Conservation (phyloP, 2,329 filamentous ascomycete species). For the Aspergillus pseudoviridinutans region DNA sequence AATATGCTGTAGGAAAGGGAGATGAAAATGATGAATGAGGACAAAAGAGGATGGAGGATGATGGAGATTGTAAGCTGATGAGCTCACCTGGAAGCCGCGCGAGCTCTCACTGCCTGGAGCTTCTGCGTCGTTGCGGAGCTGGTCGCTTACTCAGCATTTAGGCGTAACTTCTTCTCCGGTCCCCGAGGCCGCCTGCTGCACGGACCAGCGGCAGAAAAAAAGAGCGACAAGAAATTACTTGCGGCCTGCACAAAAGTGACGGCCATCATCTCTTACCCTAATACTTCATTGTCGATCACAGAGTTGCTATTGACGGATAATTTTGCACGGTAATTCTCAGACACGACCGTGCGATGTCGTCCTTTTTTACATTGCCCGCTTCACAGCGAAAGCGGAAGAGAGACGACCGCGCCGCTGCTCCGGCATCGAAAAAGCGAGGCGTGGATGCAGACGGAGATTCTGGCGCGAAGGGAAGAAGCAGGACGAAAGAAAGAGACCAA, state of each 20-base stretch:
- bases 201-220: conserved; percentile 36
- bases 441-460: conserved; percentile 32
- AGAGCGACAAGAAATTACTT: conserved; percentile 16
- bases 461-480: conserved; percentile 37
- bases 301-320: background rate
- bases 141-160: conserved; percentile 32
- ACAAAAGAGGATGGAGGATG: conserved; percentile 20
- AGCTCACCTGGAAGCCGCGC: conserved; percentile 22
- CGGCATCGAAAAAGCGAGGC: conserved; percentile 44
- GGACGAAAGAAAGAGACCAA: conserved; percentile 58
- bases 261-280: background rate
- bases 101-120: conserved; percentile 41
- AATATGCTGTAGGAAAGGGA: background rate
- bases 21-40: conserved; percentile 17
- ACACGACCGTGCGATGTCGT: conserved; percentile 62
- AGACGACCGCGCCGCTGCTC: conserved; percentile 42
- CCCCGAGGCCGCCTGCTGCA: conserved; percentile 18
- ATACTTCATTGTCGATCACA: background rate
- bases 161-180: conserved; percentile 27
- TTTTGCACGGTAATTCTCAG: background rate
- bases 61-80: conserved; percentile 12
- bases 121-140: conserved; percentile 27
- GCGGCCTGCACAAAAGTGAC: background rate
- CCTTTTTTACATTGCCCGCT: conserved; percentile 88
- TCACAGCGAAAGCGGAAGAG: conserved; percentile 90